A percentile compares a stretch with the other conserved stretches of the same genome.
Conservation (phyloP, 768 basidiomycete species). For the Kwoniella newhampshirensis region DNA sequence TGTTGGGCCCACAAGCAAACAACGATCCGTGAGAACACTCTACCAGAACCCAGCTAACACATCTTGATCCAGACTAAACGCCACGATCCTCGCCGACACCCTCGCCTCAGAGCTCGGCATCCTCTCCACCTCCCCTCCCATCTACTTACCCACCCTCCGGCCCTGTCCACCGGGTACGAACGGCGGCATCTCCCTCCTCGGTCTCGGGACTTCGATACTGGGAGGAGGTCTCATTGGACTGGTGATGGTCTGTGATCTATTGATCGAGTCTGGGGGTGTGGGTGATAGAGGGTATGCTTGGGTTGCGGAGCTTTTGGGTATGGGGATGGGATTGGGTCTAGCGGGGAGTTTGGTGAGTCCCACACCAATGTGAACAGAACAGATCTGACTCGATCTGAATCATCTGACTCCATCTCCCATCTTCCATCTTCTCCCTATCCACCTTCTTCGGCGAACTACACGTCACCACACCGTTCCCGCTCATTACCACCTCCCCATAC, state of each 20-base stretch:
- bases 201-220: conserved; percentile 68
- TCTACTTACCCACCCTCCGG: conserved; percentile 74
- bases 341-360: conserved; percentile 77
- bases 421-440: too few relatives aligned
- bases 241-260: conserved; percentile 61
- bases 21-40: too few relatives aligned
- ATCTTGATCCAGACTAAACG: conserved; percentile 67
- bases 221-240: conserved; percentile 75
- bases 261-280: conserved; percentile 61
- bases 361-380: too few relatives aligned
- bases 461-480: too few relatives aligned
- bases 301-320: conserved; percentile 58
- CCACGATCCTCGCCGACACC: conserved; percentile 86
- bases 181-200: conserved; percentile 74
- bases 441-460: too few relatives aligned
- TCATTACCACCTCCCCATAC: conserved; percentile 9
- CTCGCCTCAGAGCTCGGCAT: conserved; percentile 92
- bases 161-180: conserved; percentile 85
- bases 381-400: too few relatives aligned
- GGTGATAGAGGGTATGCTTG: conserved; percentile 41
- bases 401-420: too few relatives aligned
- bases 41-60: too few relatives aligned
- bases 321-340: conserved; percentile 68
- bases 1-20: too few relatives aligned
- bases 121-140: conserved; percentile 63